phyloP scores from a whole-genome alignment of 192 early-diverging fungal genomes.

The Thoreauomyces humboldtii region DNA sequence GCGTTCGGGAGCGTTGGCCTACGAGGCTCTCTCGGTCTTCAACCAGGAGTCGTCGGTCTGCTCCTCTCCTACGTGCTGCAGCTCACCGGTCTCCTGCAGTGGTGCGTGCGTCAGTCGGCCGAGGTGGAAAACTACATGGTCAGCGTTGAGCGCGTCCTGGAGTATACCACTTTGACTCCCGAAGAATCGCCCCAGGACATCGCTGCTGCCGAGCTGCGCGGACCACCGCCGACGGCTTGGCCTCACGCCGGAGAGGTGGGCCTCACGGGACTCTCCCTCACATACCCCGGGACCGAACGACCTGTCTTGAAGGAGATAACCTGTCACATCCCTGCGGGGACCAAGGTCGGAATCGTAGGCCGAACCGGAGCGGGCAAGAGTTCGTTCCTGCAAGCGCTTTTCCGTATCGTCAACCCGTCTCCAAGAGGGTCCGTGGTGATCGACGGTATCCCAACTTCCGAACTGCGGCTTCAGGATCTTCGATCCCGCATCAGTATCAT shows the following conservation, averaged over 20 bases:
- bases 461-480: constrained; percentile 55
- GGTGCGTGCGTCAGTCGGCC: constrained; percentile 44
- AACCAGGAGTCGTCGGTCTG: constrained; percentile 51
- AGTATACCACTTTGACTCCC: constrained; percentile 43
- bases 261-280: constrained; percentile 54
- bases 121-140: constrained; percentile 57
- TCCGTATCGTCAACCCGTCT: constrained; percentile 69
- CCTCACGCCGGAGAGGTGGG: constrained; percentile 58
- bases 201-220: neutral
- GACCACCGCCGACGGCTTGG: constrained; percentile 49
- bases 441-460: constrained; percentile 64
- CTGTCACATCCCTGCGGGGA: constrained; percentile 60
- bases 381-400: constrained; percentile 64
- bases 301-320: constrained; percentile 60
- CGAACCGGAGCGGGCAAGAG: constrained; percentile 80
- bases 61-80: constrained; percentile 53
- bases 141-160: constrained; percentile 65
- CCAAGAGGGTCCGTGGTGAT: constrained; percentile 54
- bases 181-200: constrained; percentile 14
- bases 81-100: constrained; percentile 51
- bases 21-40: constrained; percentile 35
- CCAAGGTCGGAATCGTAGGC: constrained; percentile 82
- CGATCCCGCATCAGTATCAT: constrained; percentile 55
- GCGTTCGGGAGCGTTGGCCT: constrained; percentile 49
- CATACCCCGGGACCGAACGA: constrained; percentile 44